Evolutionary conservation across 1,139 yeast species (phyloP).

Genomic region (Saccharomyces hybrid): DNA sequence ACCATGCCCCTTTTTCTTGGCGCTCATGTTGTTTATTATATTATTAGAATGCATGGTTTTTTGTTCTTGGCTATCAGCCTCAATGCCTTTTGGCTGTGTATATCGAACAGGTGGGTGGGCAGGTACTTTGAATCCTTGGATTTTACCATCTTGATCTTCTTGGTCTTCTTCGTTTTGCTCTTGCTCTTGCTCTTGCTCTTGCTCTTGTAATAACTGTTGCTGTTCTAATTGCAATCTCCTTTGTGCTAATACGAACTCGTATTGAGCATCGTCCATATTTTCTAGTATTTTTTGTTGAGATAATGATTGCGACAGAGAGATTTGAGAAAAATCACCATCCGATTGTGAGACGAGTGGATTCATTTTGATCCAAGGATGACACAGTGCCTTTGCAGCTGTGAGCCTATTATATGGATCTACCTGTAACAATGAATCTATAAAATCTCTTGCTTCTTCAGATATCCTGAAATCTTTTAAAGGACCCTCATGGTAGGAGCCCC

Average conservation of each 20-base stretch:
- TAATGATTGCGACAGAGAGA: slow-evolving; percentile 63
- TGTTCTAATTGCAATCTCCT: slow-evolving; percentile 33
- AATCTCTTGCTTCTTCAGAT: slow-evolving; percentile 58
- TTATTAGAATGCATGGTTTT: slow-evolving; percentile 6
- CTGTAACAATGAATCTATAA: slow-evolving; percentile 58
- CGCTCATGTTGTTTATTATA: slow-evolving; percentile 7
- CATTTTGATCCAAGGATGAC: slow-evolving; percentile 47
- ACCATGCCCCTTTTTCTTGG: slow-evolving; percentile 34
- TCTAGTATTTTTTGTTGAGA: slow-evolving; percentile 58
- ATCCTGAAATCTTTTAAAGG: slow-evolving; percentile 64
- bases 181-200: too few species aligned
- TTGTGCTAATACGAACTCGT: slow-evolving; percentile 30
- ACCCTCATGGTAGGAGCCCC: slow-evolving; percentile 76
- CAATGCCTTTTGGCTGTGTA: slow-evolving; percentile 22
- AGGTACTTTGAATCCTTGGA: slow-evolving; percentile 32
- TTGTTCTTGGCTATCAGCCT: slow-evolving; percentile 7
- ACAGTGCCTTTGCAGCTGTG: slow-evolving; percentile 65
- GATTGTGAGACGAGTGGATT: neutral
- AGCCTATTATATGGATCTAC: slow-evolving; percentile 67
- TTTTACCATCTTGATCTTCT: neutral
- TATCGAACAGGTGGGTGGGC: slow-evolving; percentile 27
- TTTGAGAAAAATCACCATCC: slow-evolving; percentile 32
- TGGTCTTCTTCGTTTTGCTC: too few species aligned
- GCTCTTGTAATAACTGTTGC: slow-evolving; percentile 1
- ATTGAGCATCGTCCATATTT: slow-evolving; percentile 34